Percentiles rank a stretch among this genome's conserved stretches.
These are phyloP conservation scores for Trichaptum fuscoviolaceum DNA, from an alignment of 768 basidiomycete genomes.

Conservation along the genomic window DNA sequence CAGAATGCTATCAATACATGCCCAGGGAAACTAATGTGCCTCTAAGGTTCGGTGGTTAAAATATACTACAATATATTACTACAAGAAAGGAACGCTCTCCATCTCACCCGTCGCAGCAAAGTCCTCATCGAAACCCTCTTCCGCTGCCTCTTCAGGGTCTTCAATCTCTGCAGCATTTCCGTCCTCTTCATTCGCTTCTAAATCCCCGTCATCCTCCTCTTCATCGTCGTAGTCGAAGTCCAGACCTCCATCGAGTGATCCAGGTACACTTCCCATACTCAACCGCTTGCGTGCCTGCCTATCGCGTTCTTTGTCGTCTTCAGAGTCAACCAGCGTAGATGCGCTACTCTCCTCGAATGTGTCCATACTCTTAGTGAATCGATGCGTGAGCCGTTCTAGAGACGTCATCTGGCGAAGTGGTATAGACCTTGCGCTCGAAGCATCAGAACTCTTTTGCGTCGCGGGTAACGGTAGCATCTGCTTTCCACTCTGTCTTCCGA, in stretches of 20 bases:
- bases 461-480: conserved; percentile 28
- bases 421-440: conserved; percentile 28
- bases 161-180: conserved; percentile 32
- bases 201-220: conserved; percentile 27
- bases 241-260: conserved; percentile 60
- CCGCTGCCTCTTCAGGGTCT: conserved; percentile 58
- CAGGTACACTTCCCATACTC: conserved; percentile 84
- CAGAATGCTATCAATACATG: neutral
- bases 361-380: conserved; percentile 9
- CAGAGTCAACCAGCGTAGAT: conserved; percentile 12
- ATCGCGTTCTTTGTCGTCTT: conserved; percentile 34
- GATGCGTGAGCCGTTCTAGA: conserved; percentile 53
- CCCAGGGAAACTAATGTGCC: neutral
- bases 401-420: conserved; percentile 71
- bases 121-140: conserved; percentile 76
- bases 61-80: conserved; percentile 7
- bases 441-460: conserved; percentile 16
- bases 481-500: conserved; percentile 39
- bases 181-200: conserved; percentile 22
- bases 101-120: conserved; percentile 77
- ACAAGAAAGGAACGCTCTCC: conserved; percentile 70
- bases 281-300: conserved; percentile 38
- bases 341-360: neutral
- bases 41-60: neutral
- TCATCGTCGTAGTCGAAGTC: conserved; percentile 40